Evolutionary conservation across 2,329 filamentous ascomycete species (phyloP).

Genomic region (Neurospora crassa): DNA sequence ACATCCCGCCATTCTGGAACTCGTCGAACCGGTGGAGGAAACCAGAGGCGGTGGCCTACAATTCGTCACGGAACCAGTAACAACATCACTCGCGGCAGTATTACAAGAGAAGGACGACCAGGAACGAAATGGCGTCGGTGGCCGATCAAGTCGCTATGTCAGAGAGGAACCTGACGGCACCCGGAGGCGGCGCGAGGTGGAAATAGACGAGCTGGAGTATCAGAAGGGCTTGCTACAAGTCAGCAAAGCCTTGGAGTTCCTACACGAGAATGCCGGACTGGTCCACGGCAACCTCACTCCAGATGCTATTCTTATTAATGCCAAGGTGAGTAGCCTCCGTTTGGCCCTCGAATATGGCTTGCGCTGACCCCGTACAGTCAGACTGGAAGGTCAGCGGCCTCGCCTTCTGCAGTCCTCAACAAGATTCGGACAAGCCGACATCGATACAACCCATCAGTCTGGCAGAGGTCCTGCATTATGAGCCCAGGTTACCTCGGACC

Average conservation of each 20-base stretch:
- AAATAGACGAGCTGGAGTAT: slow-evolving; percentile 94
- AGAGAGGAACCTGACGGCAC: slow-evolving; percentile 70
- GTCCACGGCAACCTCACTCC: slow-evolving; percentile 93
- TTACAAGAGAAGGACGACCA: slow-evolving; percentile 84
- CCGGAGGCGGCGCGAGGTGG: slow-evolving; percentile 66
- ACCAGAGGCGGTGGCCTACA: slow-evolving; percentile 84
- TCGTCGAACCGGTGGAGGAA: slow-evolving; percentile 92
- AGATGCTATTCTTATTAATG: slow-evolving; percentile 86
- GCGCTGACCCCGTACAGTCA: slow-evolving; percentile 44
- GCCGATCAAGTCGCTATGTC: slow-evolving; percentile 68
- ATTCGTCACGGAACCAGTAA: slow-evolving; percentile 90
- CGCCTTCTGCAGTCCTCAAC: slow-evolving; percentile 74
- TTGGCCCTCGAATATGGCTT: background rate
- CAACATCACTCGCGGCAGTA: slow-evolving; percentile 73
- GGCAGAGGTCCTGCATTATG: slow-evolving; percentile 74
- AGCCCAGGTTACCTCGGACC: slow-evolving; percentile 68
- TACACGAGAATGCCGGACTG: slow-evolving; percentile 88
- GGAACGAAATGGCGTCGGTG: slow-evolving; percentile 58
- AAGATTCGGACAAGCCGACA: slow-evolving; percentile 63
- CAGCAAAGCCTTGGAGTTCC: slow-evolving; percentile 86
- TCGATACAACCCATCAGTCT: slow-evolving; percentile 73
- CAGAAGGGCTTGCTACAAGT: slow-evolving; percentile 93
- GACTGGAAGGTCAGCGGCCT: slow-evolving; percentile 99
- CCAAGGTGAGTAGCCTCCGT: slow-evolving; percentile 53
- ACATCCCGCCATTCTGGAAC: slow-evolving; percentile 84